Base-by-base conservation (phyloP, 2,329 filamentous ascomycete species). In the Neonectria faginata region DNA sequence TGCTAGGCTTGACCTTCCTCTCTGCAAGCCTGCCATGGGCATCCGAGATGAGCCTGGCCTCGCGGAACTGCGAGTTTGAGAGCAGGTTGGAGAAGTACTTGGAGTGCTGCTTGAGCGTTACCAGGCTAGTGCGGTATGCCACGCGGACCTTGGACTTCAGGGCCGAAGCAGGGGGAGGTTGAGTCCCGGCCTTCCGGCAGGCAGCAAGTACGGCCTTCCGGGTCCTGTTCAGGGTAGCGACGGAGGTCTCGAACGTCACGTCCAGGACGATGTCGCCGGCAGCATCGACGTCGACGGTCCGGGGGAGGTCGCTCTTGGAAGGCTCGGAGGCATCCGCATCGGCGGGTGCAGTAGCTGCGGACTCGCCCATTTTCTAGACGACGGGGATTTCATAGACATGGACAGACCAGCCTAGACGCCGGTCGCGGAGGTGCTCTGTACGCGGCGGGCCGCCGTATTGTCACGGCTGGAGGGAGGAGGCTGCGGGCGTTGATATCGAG, bases 71-170 rank as follows among this genome's bases (percentile, higher is more conserved):
- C 3, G 82, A 82, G 66, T 89, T 86, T 10, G 87, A 85, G 2
- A 94, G 82, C 16, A 94, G 83, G 61, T 87, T 88, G 60, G 83
- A 84, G 75, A 94, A 94, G 77, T 93, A 94, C 61, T 86, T 86
- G 5, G 91, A 93, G 65, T 87, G 83, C 66, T 82, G 81, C 76
- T 84, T 86, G 36, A 94, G 81, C 0, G 79, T 79, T 12, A 80
- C 80, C 1, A 89, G 79, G 55, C 85, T 83, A 47, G 92, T 90
- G 27, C 91, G 85, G 73, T 90, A 93, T 12, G 83, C 80, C 36
- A 83, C 74, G 22, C 79, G 78, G 31, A 81, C 71, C 53, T 69
- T 78, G 51, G 80, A 74, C 67, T 80, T 81, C 20, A 78, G 69
- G 5, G 73, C 66, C 8, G 78, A 76, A 50, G 71, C 74, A 27